Evolutionary conservation across 148 eudicot species (phyloP).

Genomic region (Rhododendron vialii): DNA sequence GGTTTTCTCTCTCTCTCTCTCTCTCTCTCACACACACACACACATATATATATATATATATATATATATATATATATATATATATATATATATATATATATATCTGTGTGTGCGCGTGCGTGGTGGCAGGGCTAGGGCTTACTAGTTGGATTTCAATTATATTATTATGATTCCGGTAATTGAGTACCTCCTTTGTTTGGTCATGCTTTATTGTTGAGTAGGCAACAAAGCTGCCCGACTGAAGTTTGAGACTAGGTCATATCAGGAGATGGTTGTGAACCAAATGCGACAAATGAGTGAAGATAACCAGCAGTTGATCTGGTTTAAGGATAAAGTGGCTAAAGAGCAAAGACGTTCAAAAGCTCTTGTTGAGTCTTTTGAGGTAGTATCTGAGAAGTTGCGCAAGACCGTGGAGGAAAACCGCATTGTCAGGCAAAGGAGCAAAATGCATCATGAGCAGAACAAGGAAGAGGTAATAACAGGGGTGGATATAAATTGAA

Average conservation of each 20-base stretch:
- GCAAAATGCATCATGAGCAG: slow-evolving; percentile 46
- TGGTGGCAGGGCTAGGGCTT: neutral
- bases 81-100: too few species aligned
- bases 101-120: neutral
- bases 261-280: slow-evolving; percentile 55
- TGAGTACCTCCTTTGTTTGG: neutral
- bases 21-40: too few species aligned
- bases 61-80: too few species aligned
- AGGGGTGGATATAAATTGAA: neutral
- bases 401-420: slow-evolving; percentile 39
- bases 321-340: slow-evolving; percentile 48
- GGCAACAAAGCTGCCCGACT: slow-evolving; percentile 46
- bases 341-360: slow-evolving; percentile 43
- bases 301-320: slow-evolving; percentile 62
- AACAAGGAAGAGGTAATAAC: slow-evolving; percentile 58
- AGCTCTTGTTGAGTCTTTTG: slow-evolving; percentile 47
- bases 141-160: neutral
- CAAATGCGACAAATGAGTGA: slow-evolving; percentile 66
- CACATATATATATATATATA: too few species aligned
- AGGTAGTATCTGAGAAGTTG: slow-evolving; percentile 40
- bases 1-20: slow-evolving; percentile 26
- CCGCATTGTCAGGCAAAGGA: slow-evolving; percentile 49
- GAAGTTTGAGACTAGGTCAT: slow-evolving; percentile 60
- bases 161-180: neutral
- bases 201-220: slow-evolving; percentile 20